Percentiles rank a stretch among this genome's conserved stretches.
Conservation (phyloP, 108 stramenopile species). For the Conticribra weissflogii region DNA sequence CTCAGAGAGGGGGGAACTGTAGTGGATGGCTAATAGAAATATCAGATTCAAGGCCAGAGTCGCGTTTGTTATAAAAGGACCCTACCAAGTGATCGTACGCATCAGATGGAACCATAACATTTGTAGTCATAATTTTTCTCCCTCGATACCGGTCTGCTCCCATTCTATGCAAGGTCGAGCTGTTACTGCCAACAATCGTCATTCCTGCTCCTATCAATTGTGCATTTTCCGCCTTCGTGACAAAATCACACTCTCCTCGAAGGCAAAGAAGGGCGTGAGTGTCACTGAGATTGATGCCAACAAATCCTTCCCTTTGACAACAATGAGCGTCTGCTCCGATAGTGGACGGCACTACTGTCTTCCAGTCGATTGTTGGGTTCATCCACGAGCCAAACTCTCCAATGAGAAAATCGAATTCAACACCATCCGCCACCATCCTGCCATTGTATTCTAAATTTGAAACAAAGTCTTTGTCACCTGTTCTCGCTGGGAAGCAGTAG, state of each 20-base stretch:
- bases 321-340: constrained; percentile 23
- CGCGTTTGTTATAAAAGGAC: too few relatives aligned
- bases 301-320: constrained; percentile 18
- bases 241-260: constrained; percentile 38
- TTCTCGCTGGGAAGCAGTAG: constrained; percentile 25
- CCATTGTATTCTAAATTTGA: constrained; percentile 8
- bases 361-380: constrained; percentile 5
- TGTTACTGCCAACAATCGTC: constrained; percentile 29
- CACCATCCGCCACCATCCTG: constrained; percentile 12
- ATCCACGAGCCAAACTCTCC: constrained; percentile 39
- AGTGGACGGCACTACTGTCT: constrained; percentile 16
- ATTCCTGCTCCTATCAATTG: constrained; percentile 30
- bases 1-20: too few relatives aligned
- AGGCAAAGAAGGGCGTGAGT: constrained; percentile 18
- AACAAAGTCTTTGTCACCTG: constrained; percentile 10
- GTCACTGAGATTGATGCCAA: neutral
- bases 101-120: constrained; percentile 28
- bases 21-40: too few relatives aligned
- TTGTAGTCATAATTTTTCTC: constrained; percentile 4
- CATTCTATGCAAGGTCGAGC: constrained; percentile 21
- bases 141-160: constrained; percentile 19
- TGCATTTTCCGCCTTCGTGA: constrained; percentile 37
- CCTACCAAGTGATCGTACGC: too few relatives aligned
- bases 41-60: too few relatives aligned
- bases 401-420: constrained; percentile 30